Evolutionary conservation across 257 asterid species (phyloP).

Genomic region (Lycium ferocissimum): DNA sequence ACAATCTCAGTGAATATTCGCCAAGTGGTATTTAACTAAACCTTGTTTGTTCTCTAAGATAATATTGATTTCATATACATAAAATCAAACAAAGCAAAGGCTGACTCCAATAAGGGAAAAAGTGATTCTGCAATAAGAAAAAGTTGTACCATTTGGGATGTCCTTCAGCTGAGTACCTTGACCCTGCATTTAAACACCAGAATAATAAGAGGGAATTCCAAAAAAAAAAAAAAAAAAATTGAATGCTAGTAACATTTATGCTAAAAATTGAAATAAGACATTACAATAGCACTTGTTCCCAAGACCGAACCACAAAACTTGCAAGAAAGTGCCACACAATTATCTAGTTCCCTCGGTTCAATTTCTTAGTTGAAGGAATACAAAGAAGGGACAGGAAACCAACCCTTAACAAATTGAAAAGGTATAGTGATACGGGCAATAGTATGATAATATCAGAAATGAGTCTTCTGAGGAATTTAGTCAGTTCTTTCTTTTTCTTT

Average conservation of each 20-base stretch:
- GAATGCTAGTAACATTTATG: not conserved
- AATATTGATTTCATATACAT: not conserved
- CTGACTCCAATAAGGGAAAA: conserved; percentile 14
- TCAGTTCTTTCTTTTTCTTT: not conserved
- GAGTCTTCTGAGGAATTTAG: not conserved
- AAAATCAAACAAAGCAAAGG: not conserved
- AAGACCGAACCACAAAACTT: not conserved
- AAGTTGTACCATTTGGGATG: conserved; percentile 80
- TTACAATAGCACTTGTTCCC: not conserved
- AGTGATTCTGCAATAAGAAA: not conserved
- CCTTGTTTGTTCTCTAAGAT: not conserved
- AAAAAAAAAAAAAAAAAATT: not conserved
- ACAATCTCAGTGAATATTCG: not conserved
- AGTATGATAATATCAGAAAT: not conserved
- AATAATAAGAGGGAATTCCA: conserved; percentile 20
- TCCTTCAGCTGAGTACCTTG: conserved; percentile 80
- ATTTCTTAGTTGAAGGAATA: not conserved
- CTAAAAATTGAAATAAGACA: not conserved
- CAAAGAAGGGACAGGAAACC: not conserved
- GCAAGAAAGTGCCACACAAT: not conserved
- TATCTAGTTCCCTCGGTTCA: not conserved
- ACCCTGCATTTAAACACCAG: conserved; percentile 59
- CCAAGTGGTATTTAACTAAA: not conserved
- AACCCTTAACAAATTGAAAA: not conserved
- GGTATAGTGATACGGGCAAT: not conserved